Conservation (phyloP, 148 eudicot genomes). For the Rhododendron mucronatum region DNA sequence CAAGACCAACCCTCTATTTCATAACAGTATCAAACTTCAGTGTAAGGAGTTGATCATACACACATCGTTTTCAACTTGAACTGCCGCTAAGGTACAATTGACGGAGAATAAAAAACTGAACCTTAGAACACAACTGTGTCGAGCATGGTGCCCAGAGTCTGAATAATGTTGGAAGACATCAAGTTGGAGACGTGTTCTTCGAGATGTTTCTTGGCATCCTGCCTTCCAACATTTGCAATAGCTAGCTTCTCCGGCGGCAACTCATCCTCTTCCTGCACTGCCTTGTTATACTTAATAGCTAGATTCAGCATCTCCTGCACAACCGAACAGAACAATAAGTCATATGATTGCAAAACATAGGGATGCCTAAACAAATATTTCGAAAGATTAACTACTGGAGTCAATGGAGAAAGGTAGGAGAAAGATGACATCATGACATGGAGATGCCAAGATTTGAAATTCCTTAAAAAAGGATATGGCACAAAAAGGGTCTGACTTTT, state of each 20-base stretch:
- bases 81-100: neutral
- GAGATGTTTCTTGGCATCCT: conserved; percentile 95
- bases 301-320: conserved; percentile 86
- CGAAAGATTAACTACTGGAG: neutral
- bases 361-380: neutral
- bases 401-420: neutral
- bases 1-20: neutral
- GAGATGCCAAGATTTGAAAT: neutral
- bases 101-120: neutral
- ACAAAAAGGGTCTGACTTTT: neutral
- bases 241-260: conserved; percentile 90
- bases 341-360: neutral
- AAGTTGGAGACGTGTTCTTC: conserved; percentile 93
- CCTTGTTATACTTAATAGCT: conserved; percentile 87
- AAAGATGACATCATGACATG: neutral
- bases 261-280: conserved; percentile 95
- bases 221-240: conserved; percentile 93
- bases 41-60: neutral
- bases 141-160: conserved; percentile 87
- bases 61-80: neutral
- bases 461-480: neutral
- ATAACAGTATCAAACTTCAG: neutral
- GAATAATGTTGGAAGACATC: conserved; percentile 93
- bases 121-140: conserved; percentile 87
- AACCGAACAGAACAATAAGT: neutral